phyloP scores from a whole-genome alignment of 768 basidiomycete species.

The Termitomyces eurrhizus region DNA sequence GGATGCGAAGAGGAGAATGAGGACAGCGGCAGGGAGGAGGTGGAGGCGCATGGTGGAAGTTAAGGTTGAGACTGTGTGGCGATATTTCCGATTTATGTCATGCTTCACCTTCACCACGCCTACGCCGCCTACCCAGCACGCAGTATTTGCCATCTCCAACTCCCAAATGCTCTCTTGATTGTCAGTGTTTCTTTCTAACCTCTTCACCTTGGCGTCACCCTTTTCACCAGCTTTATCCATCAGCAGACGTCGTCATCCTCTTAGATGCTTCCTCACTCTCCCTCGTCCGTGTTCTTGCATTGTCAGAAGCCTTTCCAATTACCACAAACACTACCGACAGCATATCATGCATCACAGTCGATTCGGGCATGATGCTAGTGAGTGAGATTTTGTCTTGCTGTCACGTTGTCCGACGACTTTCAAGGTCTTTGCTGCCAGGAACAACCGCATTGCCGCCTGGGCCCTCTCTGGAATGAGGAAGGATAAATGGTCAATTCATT shows the following conservation, averaged over 20 bases:
- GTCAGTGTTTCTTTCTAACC: constrained; percentile 35
- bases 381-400: constrained; percentile 2
- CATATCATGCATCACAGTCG: constrained; percentile 65
- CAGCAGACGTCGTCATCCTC: constrained; percentile 65
- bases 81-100: constrained; percentile 12
- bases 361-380: constrained; percentile 79
- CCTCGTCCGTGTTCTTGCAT: constrained; percentile 67
- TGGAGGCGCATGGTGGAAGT: constrained; percentile 16
- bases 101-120: constrained; percentile 38
- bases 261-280: constrained; percentile 66
- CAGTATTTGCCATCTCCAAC: constrained; percentile 52
- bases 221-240: constrained; percentile 59
- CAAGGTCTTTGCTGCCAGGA: constrained; percentile 73
- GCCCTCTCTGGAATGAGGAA: constrained; percentile 62
- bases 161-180: constrained; percentile 53
- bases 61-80: neutral
- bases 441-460: constrained; percentile 72
- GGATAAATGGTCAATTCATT: constrained; percentile 76
- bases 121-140: constrained; percentile 48
- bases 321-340: constrained; percentile 34
- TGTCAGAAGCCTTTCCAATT: constrained; percentile 81
- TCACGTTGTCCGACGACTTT: constrained; percentile 14
- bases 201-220: constrained; percentile 12
- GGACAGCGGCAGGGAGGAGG: constrained; percentile 18
- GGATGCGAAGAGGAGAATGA: constrained; percentile 24